These are phyloP conservation scores for Sporobolomyces phaffii DNA, from an alignment of 768 basidiomycete genomes.

Conservation along the genomic window DNA sequence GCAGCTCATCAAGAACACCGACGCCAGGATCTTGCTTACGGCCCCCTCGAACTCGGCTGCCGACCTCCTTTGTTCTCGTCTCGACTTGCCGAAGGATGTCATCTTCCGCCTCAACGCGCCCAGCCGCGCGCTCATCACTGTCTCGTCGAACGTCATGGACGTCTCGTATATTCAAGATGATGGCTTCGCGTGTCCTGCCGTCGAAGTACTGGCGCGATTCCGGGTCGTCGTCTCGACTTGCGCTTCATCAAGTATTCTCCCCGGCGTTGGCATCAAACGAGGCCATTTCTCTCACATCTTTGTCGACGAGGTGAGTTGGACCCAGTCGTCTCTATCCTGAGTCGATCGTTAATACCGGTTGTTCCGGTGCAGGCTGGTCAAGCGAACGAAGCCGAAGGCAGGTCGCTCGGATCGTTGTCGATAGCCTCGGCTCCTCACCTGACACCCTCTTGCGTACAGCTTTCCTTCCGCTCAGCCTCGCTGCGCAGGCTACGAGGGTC, in stretches of 20 bases:
- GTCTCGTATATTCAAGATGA: slow-evolving; percentile 27
- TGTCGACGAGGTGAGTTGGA: slow-evolving; percentile 17
- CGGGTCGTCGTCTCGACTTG: slow-evolving; percentile 43
- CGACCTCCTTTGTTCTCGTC: slow-evolving; percentile 44
- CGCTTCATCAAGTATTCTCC: slow-evolving; percentile 25
- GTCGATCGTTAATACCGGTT: not conserved
- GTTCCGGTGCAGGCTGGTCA: slow-evolving; percentile 8
- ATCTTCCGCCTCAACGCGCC: slow-evolving; percentile 44
- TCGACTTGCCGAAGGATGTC: not conserved
- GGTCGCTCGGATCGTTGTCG: not conserved
- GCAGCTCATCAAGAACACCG: slow-evolving; percentile 41
- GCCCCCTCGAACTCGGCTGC: slow-evolving; percentile 47
- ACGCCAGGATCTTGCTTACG: slow-evolving; percentile 40
- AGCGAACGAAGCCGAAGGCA: slow-evolving; percentile 17
- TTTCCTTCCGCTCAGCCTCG: slow-evolving; percentile 18
- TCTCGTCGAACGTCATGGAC: slow-evolving; percentile 1
- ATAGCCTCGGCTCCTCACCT: not conserved
- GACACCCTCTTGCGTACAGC: not conserved
- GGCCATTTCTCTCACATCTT: slow-evolving; percentile 26
- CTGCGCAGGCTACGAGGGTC: slow-evolving; percentile 28
- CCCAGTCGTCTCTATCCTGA: not conserved
- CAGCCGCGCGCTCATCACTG: slow-evolving; percentile 43
- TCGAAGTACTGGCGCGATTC: slow-evolving; percentile 38
- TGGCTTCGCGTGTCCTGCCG: slow-evolving; percentile 30
- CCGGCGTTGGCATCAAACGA: not conserved